Percentiles rank a stretch among this genome's conserved stretches.
Conservation (phyloP, 2,329 filamentous ascomycete species). For the Curvularia lunata region DNA sequence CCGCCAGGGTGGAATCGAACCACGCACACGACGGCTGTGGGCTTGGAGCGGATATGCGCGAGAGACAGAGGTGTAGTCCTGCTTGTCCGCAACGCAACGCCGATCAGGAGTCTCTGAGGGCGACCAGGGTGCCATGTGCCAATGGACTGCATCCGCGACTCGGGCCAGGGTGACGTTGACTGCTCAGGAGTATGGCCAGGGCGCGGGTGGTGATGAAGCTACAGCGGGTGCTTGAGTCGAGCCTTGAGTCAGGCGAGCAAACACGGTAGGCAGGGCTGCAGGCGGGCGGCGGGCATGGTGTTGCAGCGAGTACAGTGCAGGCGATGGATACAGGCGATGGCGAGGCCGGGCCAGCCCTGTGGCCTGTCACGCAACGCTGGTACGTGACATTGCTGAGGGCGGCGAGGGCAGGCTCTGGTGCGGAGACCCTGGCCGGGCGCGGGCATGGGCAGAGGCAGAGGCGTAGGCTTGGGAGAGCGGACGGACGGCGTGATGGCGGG, state of each 20-base stretch:
- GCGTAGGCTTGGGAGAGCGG: neutral
- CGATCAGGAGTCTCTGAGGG: constrained; percentile 24
- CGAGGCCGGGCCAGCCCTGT: no score
- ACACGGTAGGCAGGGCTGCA: neutral
- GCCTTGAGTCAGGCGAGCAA: constrained; percentile 15
- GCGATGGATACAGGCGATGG: no score
- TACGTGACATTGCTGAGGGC: constrained; percentile 34
- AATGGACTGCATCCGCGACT: constrained; percentile 26
- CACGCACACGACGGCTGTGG: constrained; percentile 5
- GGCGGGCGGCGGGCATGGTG: constrained; percentile 2
- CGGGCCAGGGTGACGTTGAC: constrained; percentile 24
- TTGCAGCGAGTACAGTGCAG: constrained; percentile 12
- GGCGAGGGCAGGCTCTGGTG: constrained; percentile 1
- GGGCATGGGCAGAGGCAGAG: neutral
- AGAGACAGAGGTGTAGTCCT: neutral
- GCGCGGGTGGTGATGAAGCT: constrained; percentile 5
- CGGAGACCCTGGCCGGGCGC: neutral
- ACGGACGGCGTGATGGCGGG: constrained; percentile 5
- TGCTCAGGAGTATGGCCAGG: constrained; percentile 21
- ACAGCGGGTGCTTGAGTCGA: constrained; percentile 11
- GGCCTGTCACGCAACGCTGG: constrained; percentile 24
- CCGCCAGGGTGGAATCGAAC: constrained; percentile 17
- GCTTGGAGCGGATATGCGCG: constrained; percentile 12
- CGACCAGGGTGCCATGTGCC: constrained; percentile 49
- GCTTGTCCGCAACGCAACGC: constrained; percentile 12